Evolutionary conservation across 257 asterid genomes (phyloP).

Genomic region (Scutellaria minor): DNA sequence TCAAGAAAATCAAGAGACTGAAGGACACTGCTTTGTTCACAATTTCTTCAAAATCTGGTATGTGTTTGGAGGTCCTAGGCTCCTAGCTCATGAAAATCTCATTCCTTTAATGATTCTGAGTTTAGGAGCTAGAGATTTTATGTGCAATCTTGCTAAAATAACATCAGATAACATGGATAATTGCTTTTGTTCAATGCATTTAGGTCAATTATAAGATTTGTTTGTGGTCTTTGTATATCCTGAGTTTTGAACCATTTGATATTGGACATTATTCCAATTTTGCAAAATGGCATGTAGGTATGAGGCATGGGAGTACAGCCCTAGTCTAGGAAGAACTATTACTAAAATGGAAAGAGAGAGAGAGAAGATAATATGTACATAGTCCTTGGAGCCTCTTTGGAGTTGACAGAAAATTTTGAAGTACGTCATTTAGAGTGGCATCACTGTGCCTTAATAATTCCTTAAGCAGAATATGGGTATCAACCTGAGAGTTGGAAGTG

Average conservation of each 20-base stretch:
- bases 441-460: not conserved
- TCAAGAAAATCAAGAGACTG: conserved; percentile 58
- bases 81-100: conserved; percentile 25
- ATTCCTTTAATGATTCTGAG: conserved; percentile 13
- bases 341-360: not conserved
- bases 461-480: not conserved
- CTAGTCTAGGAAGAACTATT: conserved; percentile 19
- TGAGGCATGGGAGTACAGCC: conserved; percentile 11
- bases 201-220: conserved; percentile 8
- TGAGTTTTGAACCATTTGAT: conserved; percentile 12
- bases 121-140: conserved; percentile 22
- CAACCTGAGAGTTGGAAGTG: conserved; percentile 10
- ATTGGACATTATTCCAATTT: not conserved
- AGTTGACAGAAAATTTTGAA: not conserved
- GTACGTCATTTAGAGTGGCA: not conserved
- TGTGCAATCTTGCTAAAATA: not conserved
- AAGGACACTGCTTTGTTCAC: conserved; percentile 54
- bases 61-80: not conserved
- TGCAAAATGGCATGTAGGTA: not conserved
- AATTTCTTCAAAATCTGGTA: conserved; percentile 77
- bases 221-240: conserved; percentile 17
- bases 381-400: not conserved
- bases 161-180: conserved; percentile 14
- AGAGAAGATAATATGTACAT: not conserved
- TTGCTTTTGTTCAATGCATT: conserved; percentile 13